Percentiles rank a stretch among this genome's conserved stretches.
phyloP scores from a whole-genome alignment of 768 basidiomycete species.

The Vararia minispora region DNA sequence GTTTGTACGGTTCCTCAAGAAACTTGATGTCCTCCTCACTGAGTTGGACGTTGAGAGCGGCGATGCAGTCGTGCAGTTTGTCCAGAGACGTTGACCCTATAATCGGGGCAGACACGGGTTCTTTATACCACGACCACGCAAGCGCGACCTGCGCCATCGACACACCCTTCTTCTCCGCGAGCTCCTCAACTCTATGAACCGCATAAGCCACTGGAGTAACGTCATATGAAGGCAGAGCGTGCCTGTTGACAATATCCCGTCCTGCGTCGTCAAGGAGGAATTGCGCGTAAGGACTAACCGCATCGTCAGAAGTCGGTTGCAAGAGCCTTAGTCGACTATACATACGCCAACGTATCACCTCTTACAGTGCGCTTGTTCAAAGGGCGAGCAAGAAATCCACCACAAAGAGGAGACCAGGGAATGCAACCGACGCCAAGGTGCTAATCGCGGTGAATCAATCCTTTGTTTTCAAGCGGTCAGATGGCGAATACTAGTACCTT shows the following conservation, averaged over 20 bases:
- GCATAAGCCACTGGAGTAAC: no score
- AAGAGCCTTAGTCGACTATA: no score
- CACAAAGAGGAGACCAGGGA: conserved; percentile 28
- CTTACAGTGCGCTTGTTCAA: conserved; percentile 1
- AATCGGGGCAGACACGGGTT: no score
- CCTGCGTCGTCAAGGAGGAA: no score
- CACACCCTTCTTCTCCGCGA: conserved; percentile 22
- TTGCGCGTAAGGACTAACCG: no score
- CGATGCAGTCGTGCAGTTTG: no score
- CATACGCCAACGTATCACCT: not conserved
- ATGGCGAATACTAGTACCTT: conserved; percentile 14
- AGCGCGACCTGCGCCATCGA: conserved; percentile 27
- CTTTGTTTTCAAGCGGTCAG: not conserved
- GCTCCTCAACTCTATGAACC: conserved; percentile 18
- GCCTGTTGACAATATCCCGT: conserved; percentile 11
- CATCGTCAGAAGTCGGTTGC: no score
- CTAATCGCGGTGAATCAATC: conserved; percentile 6
- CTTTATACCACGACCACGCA: conserved; percentile 23
- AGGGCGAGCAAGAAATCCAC: conserved; percentile 23
- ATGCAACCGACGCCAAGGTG: conserved; percentile 21
- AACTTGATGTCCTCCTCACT: conserved; percentile 29
- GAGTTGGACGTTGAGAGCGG: conserved; percentile 25
- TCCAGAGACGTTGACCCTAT: no score
- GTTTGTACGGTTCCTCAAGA: conserved; percentile 28
- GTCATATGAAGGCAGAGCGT: not conserved